phyloP scores from a whole-genome alignment of 2,329 filamentous ascomycete species.

The Fusarium dimerum region DNA sequence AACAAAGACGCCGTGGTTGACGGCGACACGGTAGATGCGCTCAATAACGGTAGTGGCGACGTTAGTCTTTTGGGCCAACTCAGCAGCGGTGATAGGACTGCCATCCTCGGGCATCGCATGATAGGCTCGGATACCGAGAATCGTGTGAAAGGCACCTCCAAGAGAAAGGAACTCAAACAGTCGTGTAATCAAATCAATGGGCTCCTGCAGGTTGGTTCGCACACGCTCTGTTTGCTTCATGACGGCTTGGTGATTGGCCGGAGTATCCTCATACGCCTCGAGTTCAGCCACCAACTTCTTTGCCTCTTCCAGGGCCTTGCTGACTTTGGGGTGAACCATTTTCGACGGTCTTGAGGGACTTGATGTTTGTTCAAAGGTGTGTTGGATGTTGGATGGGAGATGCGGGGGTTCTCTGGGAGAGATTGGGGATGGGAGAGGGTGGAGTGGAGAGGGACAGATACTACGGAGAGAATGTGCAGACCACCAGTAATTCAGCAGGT shows the following conservation, averaged over 20 bases:
- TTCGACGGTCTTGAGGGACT: background rate
- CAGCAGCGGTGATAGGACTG: constrained; percentile 19
- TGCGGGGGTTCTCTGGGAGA: background rate
- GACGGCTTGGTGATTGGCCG: constrained; percentile 21
- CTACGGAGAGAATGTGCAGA: background rate
- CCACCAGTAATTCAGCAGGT: background rate
- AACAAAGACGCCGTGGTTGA: constrained; percentile 32
- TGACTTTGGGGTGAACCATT: constrained; percentile 26
- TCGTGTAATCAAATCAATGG: constrained; percentile 28
- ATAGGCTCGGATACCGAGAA: constrained; percentile 29
- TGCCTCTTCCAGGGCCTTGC: constrained; percentile 30
- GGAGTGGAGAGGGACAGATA: background rate
- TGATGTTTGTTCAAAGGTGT: background rate
- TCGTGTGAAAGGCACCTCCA: constrained; percentile 28
- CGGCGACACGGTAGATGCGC: constrained; percentile 32
- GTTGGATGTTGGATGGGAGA: background rate
- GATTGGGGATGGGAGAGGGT: background rate
- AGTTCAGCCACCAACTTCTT: constrained; percentile 27
- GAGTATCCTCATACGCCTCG: constrained; percentile 27
- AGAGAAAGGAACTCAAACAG: constrained; percentile 25
- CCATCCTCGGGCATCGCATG: constrained; percentile 29
- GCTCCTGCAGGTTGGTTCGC: constrained; percentile 27
- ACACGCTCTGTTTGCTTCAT: constrained; percentile 27
- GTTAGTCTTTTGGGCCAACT: constrained; percentile 27
- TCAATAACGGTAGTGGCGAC: constrained; percentile 33